Base-by-base conservation (phyloP, 2,329 filamentous ascomycete species). In the Tolypocladium ovalisporum region DNA sequence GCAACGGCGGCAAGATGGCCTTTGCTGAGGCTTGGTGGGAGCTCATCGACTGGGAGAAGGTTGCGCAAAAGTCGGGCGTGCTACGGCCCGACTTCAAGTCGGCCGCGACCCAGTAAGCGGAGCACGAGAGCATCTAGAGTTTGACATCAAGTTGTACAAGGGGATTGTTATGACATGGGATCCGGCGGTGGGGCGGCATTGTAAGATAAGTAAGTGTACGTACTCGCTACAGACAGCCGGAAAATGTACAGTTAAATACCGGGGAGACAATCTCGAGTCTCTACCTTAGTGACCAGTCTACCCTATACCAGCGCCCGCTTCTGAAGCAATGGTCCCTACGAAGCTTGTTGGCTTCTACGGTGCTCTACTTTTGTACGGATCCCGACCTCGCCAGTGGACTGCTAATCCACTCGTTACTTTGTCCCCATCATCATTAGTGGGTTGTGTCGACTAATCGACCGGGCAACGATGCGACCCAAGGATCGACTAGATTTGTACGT, bases 11-110 rank as follows among this genome's bases (percentile, higher is more conserved):
- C 54, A 99, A 97, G 83, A 77, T 79, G 56, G 74, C 77, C 55
- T 99, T 84, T 71, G 78, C 92, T 56, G 81, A 88, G 69, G 79
- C 80, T 47, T 97, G 93, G 93, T 99, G 94, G 94, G 75, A 89
- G 54, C 78, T 77, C 56, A 86, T 99, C 63, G 84, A 99, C 74
- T 99, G 94, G 94, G 75, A 85, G 54, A 78, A 81, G 60, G 92
- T 96, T 54, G 76, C 78, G 37, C 68, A 75, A 44, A 67, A 65
- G 55, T 62, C 70, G 29, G 67, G 70, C 44, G 61, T 67, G n/a
- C 54, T 59, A 58, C 71, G 65, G 67, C 75, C 60, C 57, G 67
- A 64, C 47, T 75, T 70, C 59, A 71, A 68, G 66, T 62, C 63
- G 29, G 63, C 63, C 32, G 60, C 59, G 19, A 56, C 58, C 8